Evolutionary conservation across 768 basidiomycete genomes (phyloP).

Genomic region (Epithele typhae): DNA sequence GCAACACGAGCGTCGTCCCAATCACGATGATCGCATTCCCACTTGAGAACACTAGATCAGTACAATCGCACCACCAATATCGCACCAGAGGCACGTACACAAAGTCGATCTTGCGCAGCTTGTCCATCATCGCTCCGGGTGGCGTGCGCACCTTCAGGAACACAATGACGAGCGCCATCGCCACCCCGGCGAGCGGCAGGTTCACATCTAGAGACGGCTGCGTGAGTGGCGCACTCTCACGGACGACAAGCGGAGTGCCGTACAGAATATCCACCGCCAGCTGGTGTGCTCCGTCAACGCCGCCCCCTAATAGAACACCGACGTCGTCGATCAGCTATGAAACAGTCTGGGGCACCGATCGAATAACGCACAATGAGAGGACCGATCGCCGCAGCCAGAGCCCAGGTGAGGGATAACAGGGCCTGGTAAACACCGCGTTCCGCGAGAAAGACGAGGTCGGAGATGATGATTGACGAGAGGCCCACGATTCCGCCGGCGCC

Average conservation of each 20-base stretch:
- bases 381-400: constrained; percentile 6
- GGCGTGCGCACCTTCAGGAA: constrained; percentile 16
- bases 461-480: constrained; percentile 19
- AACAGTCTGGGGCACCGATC: no score
- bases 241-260: no score
- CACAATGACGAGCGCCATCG: neutral
- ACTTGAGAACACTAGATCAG: constrained; percentile 10
- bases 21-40: constrained; percentile 21
- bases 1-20: constrained; percentile 8
- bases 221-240: no score
- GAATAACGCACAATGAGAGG: constrained; percentile 6
- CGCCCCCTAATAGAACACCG: no score
- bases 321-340: no score
- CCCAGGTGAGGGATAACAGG: constrained; percentile 21
- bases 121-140: constrained; percentile 6
- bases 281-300: constrained; percentile 4
- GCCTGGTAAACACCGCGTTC: constrained; percentile 25
- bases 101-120: constrained; percentile 23
- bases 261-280: constrained; percentile 9
- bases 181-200: constrained; percentile 3
- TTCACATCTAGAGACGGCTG: no score
- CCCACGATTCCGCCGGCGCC: constrained; percentile 19
- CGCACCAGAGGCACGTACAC: constrained; percentile 1
- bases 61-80: no score
- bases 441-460: constrained; percentile 21